Base-by-base conservation (phyloP, 1,284 basidiomycete species). In the Vanrija pseudolonga region DNA sequence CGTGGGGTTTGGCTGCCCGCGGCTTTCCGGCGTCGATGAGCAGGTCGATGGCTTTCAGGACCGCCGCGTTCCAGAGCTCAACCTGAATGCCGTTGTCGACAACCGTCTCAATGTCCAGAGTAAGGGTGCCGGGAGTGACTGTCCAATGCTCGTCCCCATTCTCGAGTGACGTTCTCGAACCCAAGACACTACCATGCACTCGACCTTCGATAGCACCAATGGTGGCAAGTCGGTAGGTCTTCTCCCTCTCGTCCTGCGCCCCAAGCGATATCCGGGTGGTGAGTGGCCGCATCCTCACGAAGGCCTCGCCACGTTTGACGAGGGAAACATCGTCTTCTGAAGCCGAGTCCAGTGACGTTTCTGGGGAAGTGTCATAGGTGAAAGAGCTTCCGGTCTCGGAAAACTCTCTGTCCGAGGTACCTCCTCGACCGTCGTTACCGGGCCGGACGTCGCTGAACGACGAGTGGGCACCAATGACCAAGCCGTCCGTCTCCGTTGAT, bases 41-140 rank as follows among this genome's bases (percentile, higher is more conserved):
- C 57, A 54, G 43, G 11, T 78, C 75, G 23, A 86, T 69, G 3
- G 83, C 80, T 41, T 80, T 79, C 46, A 89, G 76, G 20, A 84
- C 84, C 45, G 81, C 78, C 5, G 82, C 81, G 55, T 87, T 83
- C 87, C 88, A 90, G 11, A 90, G 72, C 67, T 90, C 87, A 44
- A 88, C 53, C 45, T 83, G 82, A 19, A 88, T 56, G 2, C 73
- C 71, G 4, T 82, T 81, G 60, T 90, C 87, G 8, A 84, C 78
- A 11, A 79, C 77, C 37, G 81, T 68, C 55, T 81, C 79, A 23
- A 84, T 60, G 42, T 85, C 80, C 1, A 81, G 62, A 37, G 83
- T 79, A 14, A 82, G 55, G 0, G 87, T 84, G 0, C 56, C 41
- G 11, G 50, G 53, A 17, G 64, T 59, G 20, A 75, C 57, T 1